These are phyloP conservation scores for Torrubiellomyces zombiae DNA, from an alignment of 2,329 filamentous ascomycete species.

Conservation along the genomic window DNA sequence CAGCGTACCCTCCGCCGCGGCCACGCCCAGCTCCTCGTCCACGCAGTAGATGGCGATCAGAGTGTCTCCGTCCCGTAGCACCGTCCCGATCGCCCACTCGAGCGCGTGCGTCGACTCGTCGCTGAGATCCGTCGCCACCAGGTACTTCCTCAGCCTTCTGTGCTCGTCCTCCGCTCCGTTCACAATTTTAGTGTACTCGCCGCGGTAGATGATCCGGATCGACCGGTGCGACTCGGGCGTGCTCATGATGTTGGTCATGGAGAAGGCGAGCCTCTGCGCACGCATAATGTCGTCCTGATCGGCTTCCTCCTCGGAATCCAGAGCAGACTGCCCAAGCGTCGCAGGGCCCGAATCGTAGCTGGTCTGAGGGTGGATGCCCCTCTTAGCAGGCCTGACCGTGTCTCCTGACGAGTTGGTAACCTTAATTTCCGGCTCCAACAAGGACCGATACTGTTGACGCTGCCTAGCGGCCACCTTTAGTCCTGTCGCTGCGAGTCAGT, in stretches of 20 bases:
- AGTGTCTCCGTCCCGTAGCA: conserved; percentile 85
- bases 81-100: conserved; percentile 94
- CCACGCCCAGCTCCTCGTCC: conserved; percentile 65
- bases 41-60: conserved; percentile 86
- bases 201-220: conserved; percentile 78
- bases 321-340: conserved; percentile 38
- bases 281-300: conserved; percentile 72
- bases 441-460: conserved; percentile 44
- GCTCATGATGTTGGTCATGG: conserved; percentile 63
- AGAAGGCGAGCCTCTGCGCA: conserved; percentile 70
- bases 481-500: no score
- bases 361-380: conserved; percentile 61
- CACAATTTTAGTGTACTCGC: conserved; percentile 63
- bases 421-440: conserved; percentile 51
- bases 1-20: conserved; percentile 28
- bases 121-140: conserved; percentile 90
- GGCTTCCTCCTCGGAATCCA: conserved; percentile 75
- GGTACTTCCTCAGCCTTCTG: conserved; percentile 68
- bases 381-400: conserved; percentile 35
- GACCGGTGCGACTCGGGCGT: conserved; percentile 64
- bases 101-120: conserved; percentile 88
- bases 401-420: conserved; percentile 47
- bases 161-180: conserved; percentile 65
- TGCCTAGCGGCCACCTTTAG: no score
- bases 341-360: conserved; percentile 58